These are phyloP conservation scores for Turnera subulata DNA, from an alignment of 345 rosid species.

Conservation along the genomic window DNA sequence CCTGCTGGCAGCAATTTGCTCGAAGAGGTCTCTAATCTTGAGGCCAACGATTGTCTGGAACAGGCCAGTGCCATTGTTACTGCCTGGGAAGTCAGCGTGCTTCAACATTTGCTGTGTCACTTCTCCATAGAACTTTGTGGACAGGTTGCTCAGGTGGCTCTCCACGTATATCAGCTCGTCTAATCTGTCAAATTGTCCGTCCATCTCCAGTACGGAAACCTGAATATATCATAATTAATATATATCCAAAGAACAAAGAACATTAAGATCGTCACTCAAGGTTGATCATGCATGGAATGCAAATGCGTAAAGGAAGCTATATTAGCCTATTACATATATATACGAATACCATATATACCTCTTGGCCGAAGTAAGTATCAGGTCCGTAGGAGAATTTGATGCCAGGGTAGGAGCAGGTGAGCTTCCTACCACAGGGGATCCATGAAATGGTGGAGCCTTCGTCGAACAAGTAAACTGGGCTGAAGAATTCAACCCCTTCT, in stretches of 20 bases:
- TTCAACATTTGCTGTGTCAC: conserved; percentile 96
- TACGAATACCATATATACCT: conserved; percentile 43
- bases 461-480: conserved; percentile 85
- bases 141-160: conserved; percentile 89
- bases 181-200: conserved; percentile 90
- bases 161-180: conserved; percentile 95
- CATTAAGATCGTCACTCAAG: too few relatives aligned
- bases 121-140: conserved; percentile 91
- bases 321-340: too few relatives aligned
- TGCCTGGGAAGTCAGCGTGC: conserved; percentile 92
- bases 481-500: conserved; percentile 85
- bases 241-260: too few relatives aligned
- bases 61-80: conserved; percentile 94
- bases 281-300: too few relatives aligned
- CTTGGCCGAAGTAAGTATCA: conserved; percentile 69
- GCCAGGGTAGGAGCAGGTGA: conserved; percentile 95
- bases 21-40: conserved; percentile 86
- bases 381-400: conserved; percentile 86
- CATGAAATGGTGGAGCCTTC: conserved; percentile 90
- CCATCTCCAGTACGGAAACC: conserved; percentile 97
- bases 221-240: too few relatives aligned
- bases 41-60: conserved; percentile 89
- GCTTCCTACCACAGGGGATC: conserved; percentile 98
- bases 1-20: conserved; percentile 63
- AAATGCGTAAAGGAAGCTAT: too few relatives aligned